phyloP scores from a whole-genome alignment of 495 filamentous ascomycete genomes.

The Immersiella caudata region DNA sequence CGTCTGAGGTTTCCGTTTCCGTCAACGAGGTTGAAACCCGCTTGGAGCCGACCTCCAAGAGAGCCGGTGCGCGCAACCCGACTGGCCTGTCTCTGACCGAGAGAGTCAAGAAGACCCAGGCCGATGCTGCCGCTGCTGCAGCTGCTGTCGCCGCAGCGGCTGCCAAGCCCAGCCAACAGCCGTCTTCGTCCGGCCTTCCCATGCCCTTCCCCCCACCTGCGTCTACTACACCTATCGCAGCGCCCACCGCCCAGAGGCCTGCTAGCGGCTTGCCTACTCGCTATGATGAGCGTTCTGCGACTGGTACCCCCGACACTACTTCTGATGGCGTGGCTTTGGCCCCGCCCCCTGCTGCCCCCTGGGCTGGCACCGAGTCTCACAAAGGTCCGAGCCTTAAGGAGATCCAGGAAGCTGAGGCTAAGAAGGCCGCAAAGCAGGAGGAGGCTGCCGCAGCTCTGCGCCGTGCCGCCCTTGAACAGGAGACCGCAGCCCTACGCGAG shows the following conservation, averaged over 20 bases:
- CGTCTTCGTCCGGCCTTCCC: slow-evolving; percentile 62
- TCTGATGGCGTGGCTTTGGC: slow-evolving; percentile 44
- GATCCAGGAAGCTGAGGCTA: slow-evolving; percentile 93
- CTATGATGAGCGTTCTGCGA: slow-evolving; percentile 69
- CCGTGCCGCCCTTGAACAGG: slow-evolving; percentile 73
- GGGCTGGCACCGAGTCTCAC: slow-evolving; percentile 74
- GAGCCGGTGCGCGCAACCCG: slow-evolving; percentile 11
- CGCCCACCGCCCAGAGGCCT: slow-evolving; percentile 82
- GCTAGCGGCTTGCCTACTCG: slow-evolving; percentile 82
- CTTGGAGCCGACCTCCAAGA: slow-evolving; percentile 17
- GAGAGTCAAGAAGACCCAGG: slow-evolving; percentile 79
- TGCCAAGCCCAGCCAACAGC: slow-evolving; percentile 64
- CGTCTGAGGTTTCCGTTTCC: background rate
- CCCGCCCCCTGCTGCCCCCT: slow-evolving; percentile 78
- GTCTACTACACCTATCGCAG: slow-evolving; percentile 77
- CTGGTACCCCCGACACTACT: slow-evolving; percentile 66
- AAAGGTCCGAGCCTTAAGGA: slow-evolving; percentile 94
- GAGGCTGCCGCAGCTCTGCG: slow-evolving; percentile 80
- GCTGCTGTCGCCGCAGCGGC: slow-evolving; percentile 47
- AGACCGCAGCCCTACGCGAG: slow-evolving; percentile 59
- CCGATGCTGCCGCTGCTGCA: slow-evolving; percentile 33
- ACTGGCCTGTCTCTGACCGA: slow-evolving; percentile 73
- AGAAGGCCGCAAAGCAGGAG: slow-evolving; percentile 88
- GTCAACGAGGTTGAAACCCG: slow-evolving; percentile 13
- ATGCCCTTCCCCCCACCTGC: slow-evolving; percentile 73